phyloP scores from a whole-genome alignment of 805 yeast species.

The Yarrowia sp. region DNA sequence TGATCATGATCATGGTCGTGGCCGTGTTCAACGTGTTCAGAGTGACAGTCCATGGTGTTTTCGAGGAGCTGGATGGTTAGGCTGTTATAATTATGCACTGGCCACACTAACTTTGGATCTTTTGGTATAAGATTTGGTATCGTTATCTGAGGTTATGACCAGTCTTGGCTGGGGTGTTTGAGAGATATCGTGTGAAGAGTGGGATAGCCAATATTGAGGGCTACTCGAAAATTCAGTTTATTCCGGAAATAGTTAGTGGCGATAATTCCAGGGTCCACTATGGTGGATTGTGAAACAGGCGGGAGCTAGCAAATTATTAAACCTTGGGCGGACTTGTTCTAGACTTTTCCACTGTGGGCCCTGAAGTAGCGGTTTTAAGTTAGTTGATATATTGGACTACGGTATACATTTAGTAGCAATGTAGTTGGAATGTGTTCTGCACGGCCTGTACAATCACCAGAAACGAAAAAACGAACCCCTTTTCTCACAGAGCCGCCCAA shows the following conservation, averaged over 20 bases:
- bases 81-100: neutral
- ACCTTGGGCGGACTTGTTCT: neutral
- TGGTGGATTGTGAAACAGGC: neutral
- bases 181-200: neutral
- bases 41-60: conserved; percentile 8
- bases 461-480: too few species aligned
- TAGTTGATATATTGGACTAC: neutral
- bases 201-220: neutral
- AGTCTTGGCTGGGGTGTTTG: neutral
- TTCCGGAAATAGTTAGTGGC: neutral
- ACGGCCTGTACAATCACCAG: too few species aligned
- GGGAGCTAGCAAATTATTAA: neutral
- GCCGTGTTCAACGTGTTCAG: conserved; percentile 18
- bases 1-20: conserved; percentile 43
- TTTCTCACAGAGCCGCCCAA: too few species aligned
- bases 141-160: conserved; percentile 5
- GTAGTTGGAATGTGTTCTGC: too few species aligned
- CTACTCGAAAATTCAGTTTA: neutral
- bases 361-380: neutral
- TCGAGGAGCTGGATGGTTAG: neutral
- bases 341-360: neutral
- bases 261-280: neutral
- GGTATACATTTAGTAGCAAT: too few species aligned
- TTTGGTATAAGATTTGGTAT: conserved; percentile 14
- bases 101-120: conserved; percentile 4